Evolutionary conservation across 306 rosid genomes (phyloP).

Genomic region (Leucaena leucocephala): DNA sequence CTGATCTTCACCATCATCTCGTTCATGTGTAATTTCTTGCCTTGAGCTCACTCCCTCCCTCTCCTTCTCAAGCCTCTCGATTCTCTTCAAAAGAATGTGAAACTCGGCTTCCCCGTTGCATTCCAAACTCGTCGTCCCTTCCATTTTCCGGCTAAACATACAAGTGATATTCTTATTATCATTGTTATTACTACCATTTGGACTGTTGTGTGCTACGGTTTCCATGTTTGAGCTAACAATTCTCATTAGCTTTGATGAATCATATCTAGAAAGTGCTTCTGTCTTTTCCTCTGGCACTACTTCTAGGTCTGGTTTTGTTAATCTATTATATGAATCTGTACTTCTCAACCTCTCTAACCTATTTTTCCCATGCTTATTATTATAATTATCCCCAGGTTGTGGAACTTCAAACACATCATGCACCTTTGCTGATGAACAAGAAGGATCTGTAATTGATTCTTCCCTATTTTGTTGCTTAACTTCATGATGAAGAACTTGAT

Average conservation of each 20-base stretch:
- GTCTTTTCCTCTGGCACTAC: conserved; percentile 39
- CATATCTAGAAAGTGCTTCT: conserved; percentile 41
- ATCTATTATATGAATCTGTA: conserved; percentile 48
- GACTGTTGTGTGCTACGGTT: conserved; percentile 30
- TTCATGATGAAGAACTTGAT: conserved; percentile 34
- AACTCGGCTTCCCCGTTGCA: conserved; percentile 47
- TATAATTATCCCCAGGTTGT: conserved; percentile 38
- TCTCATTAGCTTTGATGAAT: conserved; percentile 48
- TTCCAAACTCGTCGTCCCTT: conserved; percentile 34
- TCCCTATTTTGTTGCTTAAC: conserved; percentile 31
- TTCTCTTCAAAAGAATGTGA: conserved; percentile 49
- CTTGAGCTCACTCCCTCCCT: conserved; percentile 36
- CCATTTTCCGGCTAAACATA: conserved; percentile 35
- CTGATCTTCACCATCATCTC: conserved; percentile 59
- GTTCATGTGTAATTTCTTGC: conserved; percentile 57
- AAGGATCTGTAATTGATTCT: conserved; percentile 22
- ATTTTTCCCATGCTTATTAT: conserved; percentile 36
- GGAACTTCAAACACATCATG: conserved; percentile 92
- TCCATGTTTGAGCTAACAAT: conserved; percentile 38
- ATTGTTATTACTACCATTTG: conserved; percentile 27
- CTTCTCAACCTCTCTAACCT: conserved; percentile 35
- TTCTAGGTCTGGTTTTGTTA: conserved; percentile 55
- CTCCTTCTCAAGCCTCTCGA: conserved; percentile 60
- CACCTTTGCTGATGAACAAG: conserved; percentile 44
- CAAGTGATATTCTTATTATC: background rate